These are phyloP conservation scores for Scedosporium apiospermum DNA, from an alignment of 2,329 filamentous ascomycete genomes.

Conservation along the genomic window DNA sequence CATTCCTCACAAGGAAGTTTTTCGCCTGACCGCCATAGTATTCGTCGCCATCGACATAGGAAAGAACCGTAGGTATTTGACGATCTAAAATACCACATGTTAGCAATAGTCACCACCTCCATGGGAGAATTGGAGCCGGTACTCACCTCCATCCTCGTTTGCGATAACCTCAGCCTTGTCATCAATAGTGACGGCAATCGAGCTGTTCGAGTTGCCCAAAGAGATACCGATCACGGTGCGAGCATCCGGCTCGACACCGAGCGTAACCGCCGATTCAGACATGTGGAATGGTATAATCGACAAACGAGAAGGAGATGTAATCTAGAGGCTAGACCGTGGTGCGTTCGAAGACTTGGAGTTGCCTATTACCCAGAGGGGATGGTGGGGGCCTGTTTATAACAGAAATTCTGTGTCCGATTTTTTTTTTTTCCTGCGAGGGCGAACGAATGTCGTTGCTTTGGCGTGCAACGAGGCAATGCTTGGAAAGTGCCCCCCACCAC, in stretches of 20 bases:
- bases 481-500: not conserved
- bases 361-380: constrained; percentile 7
- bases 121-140: not conserved
- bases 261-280: constrained; percentile 23
- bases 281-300: constrained; percentile 7
- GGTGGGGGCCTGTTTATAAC: constrained; percentile 11
- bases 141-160: constrained; percentile 90
- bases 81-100: constrained; percentile 53
- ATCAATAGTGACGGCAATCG: constrained; percentile 85
- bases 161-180: constrained; percentile 97
- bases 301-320: constrained; percentile 8
- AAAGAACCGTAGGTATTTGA: constrained; percentile 90
- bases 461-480: not conserved
- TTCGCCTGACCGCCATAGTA: constrained; percentile 96
- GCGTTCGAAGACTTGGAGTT: not conserved
- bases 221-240: constrained; percentile 83
- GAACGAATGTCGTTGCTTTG: not conserved
- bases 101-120: not conserved
- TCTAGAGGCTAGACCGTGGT: not conserved
- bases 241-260: constrained; percentile 43
- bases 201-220: constrained; percentile 98
- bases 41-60: constrained; percentile 92
- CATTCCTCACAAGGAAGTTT: constrained; percentile 83
- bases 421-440: not conserved
- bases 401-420: constrained; percentile 1